Evolutionary conservation across 495 filamentous ascomycete genomes (phyloP).

Genomic region (Hypomontagnella monticulosa): DNA sequence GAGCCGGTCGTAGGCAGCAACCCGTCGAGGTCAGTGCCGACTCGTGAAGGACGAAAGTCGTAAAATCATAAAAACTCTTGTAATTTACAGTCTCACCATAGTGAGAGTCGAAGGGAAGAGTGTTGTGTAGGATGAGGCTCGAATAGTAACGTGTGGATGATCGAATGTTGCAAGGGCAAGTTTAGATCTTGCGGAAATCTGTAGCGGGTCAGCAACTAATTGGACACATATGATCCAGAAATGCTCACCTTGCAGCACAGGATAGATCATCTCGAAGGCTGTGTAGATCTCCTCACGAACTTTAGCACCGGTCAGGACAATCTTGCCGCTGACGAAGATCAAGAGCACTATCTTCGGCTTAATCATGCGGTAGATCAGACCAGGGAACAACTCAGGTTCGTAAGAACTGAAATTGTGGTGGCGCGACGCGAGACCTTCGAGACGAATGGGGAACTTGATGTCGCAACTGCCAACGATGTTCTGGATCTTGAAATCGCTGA

Average conservation of each 20-base stretch:
- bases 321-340: constrained; percentile 99
- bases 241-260: constrained; percentile 83
- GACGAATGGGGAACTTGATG: constrained; percentile 98
- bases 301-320: constrained; percentile 97
- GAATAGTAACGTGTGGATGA: background rate
- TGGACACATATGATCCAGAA: constrained; percentile 34
- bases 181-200: constrained; percentile 63
- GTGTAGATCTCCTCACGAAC: constrained; percentile 99
- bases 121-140: constrained; percentile 26
- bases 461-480: constrained; percentile 99
- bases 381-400: constrained; percentile 97
- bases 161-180: constrained; percentile 1
- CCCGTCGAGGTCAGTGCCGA: constrained; percentile 19
- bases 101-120: constrained; percentile 53
- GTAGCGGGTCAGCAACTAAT: constrained; percentile 11
- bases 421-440: constrained; percentile 92
- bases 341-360: constrained; percentile 99
- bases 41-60: constrained; percentile 48
- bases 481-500: constrained; percentile 99
- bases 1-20: background rate
- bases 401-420: constrained; percentile 99
- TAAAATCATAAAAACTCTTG: constrained; percentile 60
- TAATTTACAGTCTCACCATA: constrained; percentile 62
- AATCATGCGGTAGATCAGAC: constrained; percentile 99
- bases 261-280: constrained; percentile 98